Conservation (phyloP, 2,329 filamentous ascomycete genomes). For the Colletotrichum theobromicola region DNA sequence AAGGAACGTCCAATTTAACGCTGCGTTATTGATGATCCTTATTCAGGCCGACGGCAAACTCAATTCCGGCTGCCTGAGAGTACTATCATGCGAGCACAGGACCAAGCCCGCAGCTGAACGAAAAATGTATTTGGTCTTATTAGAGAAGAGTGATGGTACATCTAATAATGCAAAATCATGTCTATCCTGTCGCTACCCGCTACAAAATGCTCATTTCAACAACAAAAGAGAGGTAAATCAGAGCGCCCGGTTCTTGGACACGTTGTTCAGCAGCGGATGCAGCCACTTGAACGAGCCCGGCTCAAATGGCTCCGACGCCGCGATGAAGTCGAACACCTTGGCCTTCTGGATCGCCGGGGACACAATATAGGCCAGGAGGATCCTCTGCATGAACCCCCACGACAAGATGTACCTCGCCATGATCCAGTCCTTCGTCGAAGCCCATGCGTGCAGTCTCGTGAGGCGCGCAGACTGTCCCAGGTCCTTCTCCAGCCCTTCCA, state of each 20-base stretch:
- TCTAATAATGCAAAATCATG: neutral
- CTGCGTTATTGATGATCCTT: no score
- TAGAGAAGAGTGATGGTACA: neutral
- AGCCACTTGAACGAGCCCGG: conserved; percentile 15
- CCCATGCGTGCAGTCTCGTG: conserved; percentile 31
- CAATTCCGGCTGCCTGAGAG: no score
- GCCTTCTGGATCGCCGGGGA: conserved; percentile 14
- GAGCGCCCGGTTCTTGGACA: neutral
- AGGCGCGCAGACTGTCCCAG: conserved; percentile 16
- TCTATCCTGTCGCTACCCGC: neutral
- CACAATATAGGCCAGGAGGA: conserved; percentile 9
- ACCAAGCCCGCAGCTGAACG: neutral
- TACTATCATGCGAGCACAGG: neutral
- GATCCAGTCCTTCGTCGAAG: conserved; percentile 27
- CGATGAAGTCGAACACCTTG: conserved; percentile 25
- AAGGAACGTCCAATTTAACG: neutral
- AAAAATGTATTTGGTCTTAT: neutral
- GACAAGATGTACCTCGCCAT: conserved; percentile 25
- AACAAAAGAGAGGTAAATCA: neutral
- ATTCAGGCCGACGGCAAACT: no score
- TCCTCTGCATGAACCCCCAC: neutral
- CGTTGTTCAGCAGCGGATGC: neutral
- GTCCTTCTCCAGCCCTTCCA: conserved; percentile 16
- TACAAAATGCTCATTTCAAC: neutral
- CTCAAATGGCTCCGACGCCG: conserved; percentile 20